A percentile compares a stretch with the other conserved stretches of the same genome.
These are phyloP conservation scores for Nyctanthes arbortristis DNA, from an alignment of 257 asterid species.

Conservation along the genomic window DNA sequence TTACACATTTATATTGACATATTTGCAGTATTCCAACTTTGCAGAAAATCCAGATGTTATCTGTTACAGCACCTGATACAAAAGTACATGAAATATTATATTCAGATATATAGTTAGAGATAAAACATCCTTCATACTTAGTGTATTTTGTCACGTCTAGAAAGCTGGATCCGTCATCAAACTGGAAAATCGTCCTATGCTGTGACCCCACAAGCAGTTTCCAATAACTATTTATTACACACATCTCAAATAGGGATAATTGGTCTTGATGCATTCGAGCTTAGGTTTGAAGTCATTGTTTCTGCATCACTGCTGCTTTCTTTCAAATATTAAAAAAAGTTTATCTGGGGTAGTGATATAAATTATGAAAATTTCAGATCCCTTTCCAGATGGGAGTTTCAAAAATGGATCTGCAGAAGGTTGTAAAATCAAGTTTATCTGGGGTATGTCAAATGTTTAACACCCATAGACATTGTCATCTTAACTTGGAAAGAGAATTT, in stretches of 20 bases:
- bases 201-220: neutral
- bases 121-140: neutral
- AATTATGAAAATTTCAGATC: constrained; percentile 50
- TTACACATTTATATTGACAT: too few species aligned
- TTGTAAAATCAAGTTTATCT: constrained; percentile 76
- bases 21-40: too few species aligned
- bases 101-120: too few species aligned
- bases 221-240: neutral
- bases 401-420: constrained; percentile 87
- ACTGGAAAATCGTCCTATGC: neutral
- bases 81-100: neutral
- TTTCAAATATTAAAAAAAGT: constrained; percentile 10
- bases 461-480: constrained; percentile 6
- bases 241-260: neutral
- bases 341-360: constrained; percentile 14
- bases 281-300: neutral
- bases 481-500: constrained; percentile 17
- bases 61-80: too few species aligned
- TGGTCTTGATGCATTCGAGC: neutral
- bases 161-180: too few species aligned
- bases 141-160: too few species aligned
- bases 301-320: neutral
- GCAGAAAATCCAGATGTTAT: too few species aligned
- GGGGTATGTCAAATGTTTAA: constrained; percentile 63
- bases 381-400: constrained; percentile 93